Evolutionary conservation across 257 asterid species (phyloP), one percentile per base, ranked within the genome.

Genomic region (Coffea eugenioides): DNA sequence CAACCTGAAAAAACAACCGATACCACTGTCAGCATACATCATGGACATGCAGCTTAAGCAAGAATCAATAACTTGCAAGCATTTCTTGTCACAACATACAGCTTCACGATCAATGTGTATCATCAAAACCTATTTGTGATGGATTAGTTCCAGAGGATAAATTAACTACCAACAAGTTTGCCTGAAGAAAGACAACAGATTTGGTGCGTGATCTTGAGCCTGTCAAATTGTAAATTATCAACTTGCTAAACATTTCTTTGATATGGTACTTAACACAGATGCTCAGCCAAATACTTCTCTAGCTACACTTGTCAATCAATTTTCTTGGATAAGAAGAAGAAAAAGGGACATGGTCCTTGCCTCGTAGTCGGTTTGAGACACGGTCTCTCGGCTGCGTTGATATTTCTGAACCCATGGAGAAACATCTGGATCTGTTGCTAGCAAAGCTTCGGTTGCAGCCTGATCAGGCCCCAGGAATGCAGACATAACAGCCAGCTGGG

Each of bases 341-440:
- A 46, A 54, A 71, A 56, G 46, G 25, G 69, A 69, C 62, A 36
- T 20, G 46, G 9, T 43, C 81, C 82, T 83, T 68, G 86, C 98
- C 97, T 93, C 95, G 66, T 95, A 93, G 86, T 93, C 97, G 36
- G 98, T 95, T 82, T 90, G 93, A 51, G 99, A 95, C 3, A 93
- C 97, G 2, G 98, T 93, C 85, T 95, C 99, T 71, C 97, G 92
- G 84, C 99, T 95, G 45, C 97, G 92, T 81, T 93, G 98, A 91
- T 95, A 95, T 84, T 95, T 95, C 86, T 91, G 92, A 85, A 95
- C 88, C 99, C 98, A 95, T 21, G 97, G 97, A 57, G 76, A 59
- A 66, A 95, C 98, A 52, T 95, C 94, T 25, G 98, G 93, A 82
- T 95, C 99, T 6, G 86, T 79, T 49, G 96, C 97, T 4, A 95